These are phyloP conservation scores for Russula dissimulans DNA, from an alignment of 768 basidiomycete genomes.

Conservation along the genomic window DNA sequence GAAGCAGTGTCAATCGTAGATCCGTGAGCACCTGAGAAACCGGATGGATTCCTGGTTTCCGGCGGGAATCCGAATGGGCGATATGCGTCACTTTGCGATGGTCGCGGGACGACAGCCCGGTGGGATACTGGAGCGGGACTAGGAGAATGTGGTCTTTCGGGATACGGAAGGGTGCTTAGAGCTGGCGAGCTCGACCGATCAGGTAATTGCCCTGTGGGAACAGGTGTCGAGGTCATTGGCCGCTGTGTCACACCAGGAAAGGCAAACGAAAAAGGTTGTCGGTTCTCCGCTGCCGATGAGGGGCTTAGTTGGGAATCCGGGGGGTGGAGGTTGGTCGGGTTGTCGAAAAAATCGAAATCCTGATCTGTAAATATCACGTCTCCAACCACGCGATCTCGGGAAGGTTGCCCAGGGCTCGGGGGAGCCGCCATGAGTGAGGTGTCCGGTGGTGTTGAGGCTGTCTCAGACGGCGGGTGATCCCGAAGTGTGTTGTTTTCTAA, in stretches of 20 bases:
- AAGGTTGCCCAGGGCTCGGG: neutral
- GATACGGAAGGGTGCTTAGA: slow-evolving; percentile 13
- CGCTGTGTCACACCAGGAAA: slow-evolving; percentile 10
- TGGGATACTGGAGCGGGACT: slow-evolving; percentile 16
- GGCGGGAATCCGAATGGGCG: slow-evolving; percentile 15
- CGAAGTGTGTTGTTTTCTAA: neutral
- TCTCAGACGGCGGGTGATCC: neutral
- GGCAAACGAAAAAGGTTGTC: slow-evolving; percentile 17
- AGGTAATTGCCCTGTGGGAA: slow-evolving; percentile 2
- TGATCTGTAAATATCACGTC: slow-evolving; percentile 20
- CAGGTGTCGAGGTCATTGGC: slow-evolving; percentile 7
- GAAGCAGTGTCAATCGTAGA: slow-evolving; percentile 15
- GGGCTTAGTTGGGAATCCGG: slow-evolving; percentile 4
- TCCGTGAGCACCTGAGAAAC: slow-evolving; percentile 4
- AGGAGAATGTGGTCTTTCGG: slow-evolving; percentile 18
- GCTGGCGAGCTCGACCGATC: slow-evolving; percentile 9
- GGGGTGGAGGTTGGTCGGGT: slow-evolving; percentile 11
- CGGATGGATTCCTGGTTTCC: slow-evolving; percentile 8
- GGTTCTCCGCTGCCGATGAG: slow-evolving; percentile 7
- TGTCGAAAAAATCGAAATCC: slow-evolving; percentile 21
- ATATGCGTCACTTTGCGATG: slow-evolving; percentile 10
- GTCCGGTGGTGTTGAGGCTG: neutral
- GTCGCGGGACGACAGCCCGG: slow-evolving; percentile 1
- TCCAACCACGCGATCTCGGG: slow-evolving; percentile 3
- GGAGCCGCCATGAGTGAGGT: neutral